Percentiles rank a stretch among this genome's conserved stretches.
phyloP scores from a whole-genome alignment of 169 alveolate genomes.

The Perkinsus olseni region DNA sequence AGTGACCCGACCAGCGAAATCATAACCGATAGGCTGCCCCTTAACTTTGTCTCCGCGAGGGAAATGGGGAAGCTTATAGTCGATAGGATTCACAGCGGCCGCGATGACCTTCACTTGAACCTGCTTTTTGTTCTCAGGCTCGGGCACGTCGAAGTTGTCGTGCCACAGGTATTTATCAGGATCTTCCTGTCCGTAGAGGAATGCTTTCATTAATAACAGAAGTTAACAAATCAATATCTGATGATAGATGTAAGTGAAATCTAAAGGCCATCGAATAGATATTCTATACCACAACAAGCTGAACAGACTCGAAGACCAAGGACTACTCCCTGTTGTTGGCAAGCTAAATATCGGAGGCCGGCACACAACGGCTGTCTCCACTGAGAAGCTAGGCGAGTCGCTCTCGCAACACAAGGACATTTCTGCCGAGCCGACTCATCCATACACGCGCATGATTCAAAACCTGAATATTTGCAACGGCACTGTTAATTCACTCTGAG shows the following conservation, averaged over 20 bases:
- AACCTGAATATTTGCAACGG: too few species aligned
- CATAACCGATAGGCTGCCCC: not conserved
- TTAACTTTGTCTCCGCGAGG: not conserved
- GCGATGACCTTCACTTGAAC: slow-evolving; percentile 1
- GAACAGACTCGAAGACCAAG: too few species aligned
- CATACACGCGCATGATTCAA: too few species aligned
- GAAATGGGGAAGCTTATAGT: not conserved
- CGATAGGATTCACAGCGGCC: not conserved
- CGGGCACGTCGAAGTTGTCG: not conserved
- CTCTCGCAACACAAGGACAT: too few species aligned
- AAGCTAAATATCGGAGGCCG: too few species aligned
- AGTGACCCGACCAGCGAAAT: not conserved
- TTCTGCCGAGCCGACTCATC: too few species aligned
- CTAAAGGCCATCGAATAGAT: not conserved
- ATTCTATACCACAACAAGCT: too few species aligned
- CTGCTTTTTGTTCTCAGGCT: not conserved
- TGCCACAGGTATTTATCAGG: not conserved
- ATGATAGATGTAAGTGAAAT: not conserved
- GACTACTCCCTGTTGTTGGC: too few species aligned
- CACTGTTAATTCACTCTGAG: too few species aligned
- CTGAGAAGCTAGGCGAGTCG: too few species aligned
- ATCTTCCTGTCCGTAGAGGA: not conserved
- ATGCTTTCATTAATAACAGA: not conserved
- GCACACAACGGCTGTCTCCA: too few species aligned
- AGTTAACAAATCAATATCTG: not conserved